Conservation (phyloP, 2,329 filamentous ascomycete genomes). For the Xylariaceae sp. region DNA sequence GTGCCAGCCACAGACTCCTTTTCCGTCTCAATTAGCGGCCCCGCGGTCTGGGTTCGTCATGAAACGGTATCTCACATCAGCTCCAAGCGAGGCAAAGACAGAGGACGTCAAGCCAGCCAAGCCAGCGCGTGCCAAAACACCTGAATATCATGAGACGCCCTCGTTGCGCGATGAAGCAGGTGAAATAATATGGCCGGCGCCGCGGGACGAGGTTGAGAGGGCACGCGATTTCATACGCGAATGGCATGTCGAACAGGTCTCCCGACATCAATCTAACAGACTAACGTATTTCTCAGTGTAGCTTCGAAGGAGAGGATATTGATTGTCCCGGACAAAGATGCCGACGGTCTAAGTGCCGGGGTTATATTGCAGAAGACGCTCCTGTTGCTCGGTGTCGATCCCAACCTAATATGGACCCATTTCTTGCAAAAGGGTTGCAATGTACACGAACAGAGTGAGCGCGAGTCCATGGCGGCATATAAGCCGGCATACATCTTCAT, state of each 20-base stretch:
- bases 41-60: conserved; percentile 13
- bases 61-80: conserved; percentile 27
- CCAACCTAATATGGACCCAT: conserved; percentile 50
- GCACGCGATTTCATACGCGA: conserved; percentile 53
- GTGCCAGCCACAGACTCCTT: background rate
- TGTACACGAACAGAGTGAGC: conserved; percentile 51
- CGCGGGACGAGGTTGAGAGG: conserved; percentile 46
- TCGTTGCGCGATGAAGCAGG: conserved; percentile 40
- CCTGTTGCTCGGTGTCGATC: conserved; percentile 50
- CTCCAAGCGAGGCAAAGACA: conserved; percentile 25
- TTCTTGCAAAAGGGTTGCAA: conserved; percentile 55
- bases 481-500: conserved; percentile 56
- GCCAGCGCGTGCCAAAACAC: conserved; percentile 15
- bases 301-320: conserved; percentile 46
- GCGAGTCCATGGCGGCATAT: conserved; percentile 44
- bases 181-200: conserved; percentile 56
- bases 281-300: conserved; percentile 37
- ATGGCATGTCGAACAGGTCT: conserved; percentile 40
- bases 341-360: conserved; percentile 60
- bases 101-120: conserved; percentile 29
- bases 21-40: background rate
- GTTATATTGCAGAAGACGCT: conserved; percentile 58
- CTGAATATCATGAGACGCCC: conserved; percentile 42
- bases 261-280: background rate
- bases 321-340: conserved; percentile 64